Evolutionary conservation across 2,329 filamentous ascomycete species (phyloP).

Genomic region (Aspergillus thermomutatus): DNA sequence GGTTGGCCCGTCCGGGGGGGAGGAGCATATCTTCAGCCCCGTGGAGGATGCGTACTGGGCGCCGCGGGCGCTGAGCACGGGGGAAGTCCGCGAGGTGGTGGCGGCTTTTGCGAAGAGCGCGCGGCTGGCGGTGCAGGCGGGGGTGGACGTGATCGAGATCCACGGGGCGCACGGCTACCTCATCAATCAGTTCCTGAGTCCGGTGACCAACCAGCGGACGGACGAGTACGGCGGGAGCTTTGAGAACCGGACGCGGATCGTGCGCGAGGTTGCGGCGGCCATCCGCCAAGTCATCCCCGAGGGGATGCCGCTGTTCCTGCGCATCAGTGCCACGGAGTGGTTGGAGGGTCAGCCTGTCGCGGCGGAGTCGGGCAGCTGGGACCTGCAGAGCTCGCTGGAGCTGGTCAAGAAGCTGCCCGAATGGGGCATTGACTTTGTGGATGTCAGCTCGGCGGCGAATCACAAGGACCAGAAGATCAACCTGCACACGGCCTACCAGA

Average conservation of each 20-base stretch:
- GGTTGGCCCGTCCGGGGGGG: slow-evolving; percentile 29
- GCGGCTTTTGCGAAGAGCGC: slow-evolving; percentile 58
- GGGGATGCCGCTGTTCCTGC: slow-evolving; percentile 66
- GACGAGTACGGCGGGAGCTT: slow-evolving; percentile 51
- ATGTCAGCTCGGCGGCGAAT: slow-evolving; percentile 47
- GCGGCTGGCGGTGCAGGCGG: slow-evolving; percentile 60
- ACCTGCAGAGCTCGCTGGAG: slow-evolving; percentile 36
- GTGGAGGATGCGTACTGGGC: slow-evolving; percentile 58
- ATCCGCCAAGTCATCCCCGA: slow-evolving; percentile 61
- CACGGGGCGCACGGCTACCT: slow-evolving; percentile 78
- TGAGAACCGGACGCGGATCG: slow-evolving; percentile 64
- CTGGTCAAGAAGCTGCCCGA: slow-evolving; percentile 41
- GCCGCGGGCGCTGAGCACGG: slow-evolving; percentile 64
- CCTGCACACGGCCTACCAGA: slow-evolving; percentile 49
- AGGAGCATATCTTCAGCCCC: slow-evolving; percentile 56
- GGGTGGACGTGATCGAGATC: slow-evolving; percentile 74
- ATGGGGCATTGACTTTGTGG: slow-evolving; percentile 44
- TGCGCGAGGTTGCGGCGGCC: slow-evolving; percentile 62
- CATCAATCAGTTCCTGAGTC: slow-evolving; percentile 65
- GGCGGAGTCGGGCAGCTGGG: slow-evolving; percentile 34
- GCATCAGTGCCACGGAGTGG: slow-evolving; percentile 71
- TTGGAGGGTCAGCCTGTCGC: slow-evolving; percentile 49
- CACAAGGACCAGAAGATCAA: slow-evolving; percentile 44
- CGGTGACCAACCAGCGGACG: slow-evolving; percentile 64
- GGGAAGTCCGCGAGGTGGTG: slow-evolving; percentile 65